Base-by-base conservation (phyloP, 768 basidiomycete genomes). In the Mycena maculata region DNA sequence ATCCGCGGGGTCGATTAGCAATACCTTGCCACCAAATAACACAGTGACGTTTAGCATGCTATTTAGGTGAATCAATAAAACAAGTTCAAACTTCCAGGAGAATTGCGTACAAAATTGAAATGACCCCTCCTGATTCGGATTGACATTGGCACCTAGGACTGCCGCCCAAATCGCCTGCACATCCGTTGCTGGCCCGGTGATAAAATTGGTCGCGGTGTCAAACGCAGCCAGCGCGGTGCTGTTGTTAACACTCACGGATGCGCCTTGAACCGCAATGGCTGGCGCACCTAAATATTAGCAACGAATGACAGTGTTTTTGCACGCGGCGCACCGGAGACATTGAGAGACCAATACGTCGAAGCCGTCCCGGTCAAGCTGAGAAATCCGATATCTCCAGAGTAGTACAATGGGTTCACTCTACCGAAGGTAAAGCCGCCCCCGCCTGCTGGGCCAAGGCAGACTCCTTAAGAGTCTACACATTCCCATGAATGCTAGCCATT, bases 301-400 rank as follows among this genome's bases (percentile, higher is more conserved):
- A 18, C 23, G 27, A 4, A 10, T 12, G 39, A 3, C 38, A 2
- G 5, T 8, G 22, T 13, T 4, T 9, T 9, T 27, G 7, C n/a
- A 12, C 3, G 12, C 3, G 7, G 15, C 54, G 54, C 25, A 56
- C 54, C 39, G 22, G 54, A 41, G 16, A 56, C 16, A 11, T 42
- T 9, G 15, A 56, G 54, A 27, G 38, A n/a, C 54, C 54, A 56
- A 56, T 23, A 56, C 7, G 25, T 56, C 28, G 38, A 27, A n/a
- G 20, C 23, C 13, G 54, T 41, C 3, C 38, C 54, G 11, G 54
- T 27, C 39, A 56, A 42, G 28, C 11, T 13, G 5, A 56, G 54
- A 42, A 41, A 56, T 8, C 42, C 54, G 25, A 56, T 56, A 18
- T 56, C 54, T 11, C 39, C 54, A 18, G 54, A 56, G 39, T 27